These are phyloP conservation scores for Orbilia quercus DNA, from an alignment of 2,329 filamentous ascomycete genomes.

Conservation along the genomic window DNA sequence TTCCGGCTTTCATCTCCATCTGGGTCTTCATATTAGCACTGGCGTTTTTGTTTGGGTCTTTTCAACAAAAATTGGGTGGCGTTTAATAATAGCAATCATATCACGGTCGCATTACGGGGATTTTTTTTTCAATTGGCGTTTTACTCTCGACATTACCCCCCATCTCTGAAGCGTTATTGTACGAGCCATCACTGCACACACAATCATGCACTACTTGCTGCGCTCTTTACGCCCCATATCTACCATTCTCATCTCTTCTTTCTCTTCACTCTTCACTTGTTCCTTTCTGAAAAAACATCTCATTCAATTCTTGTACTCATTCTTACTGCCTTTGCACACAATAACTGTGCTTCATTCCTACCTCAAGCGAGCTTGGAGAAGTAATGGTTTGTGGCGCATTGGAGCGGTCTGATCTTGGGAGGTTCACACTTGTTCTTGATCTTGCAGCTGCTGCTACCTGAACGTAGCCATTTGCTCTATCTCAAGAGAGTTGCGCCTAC, in stretches of 20 bases:
- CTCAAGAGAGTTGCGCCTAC: constrained; percentile 40
- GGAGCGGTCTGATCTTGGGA: constrained; percentile 52
- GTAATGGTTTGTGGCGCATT: constrained; percentile 54
- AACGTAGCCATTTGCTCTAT: constrained; percentile 55
- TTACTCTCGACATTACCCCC: constrained; percentile 26
- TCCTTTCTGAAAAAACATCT: not conserved
- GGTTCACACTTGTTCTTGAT: constrained; percentile 42
- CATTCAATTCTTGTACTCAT: constrained; percentile 5
- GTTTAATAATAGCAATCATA: constrained; percentile 52
- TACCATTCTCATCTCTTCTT: constrained; percentile 9
- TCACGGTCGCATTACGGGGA: constrained; percentile 46
- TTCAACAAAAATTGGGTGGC: constrained; percentile 57
- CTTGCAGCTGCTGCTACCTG: constrained; percentile 56
- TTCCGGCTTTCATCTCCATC: constrained; percentile 27
- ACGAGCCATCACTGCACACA: constrained; percentile 12
- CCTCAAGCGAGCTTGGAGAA: constrained; percentile 48
- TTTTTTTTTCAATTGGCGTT: constrained; percentile 52
- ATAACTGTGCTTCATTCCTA: constrained; percentile 51
- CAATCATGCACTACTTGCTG: not conserved
- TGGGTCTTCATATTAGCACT: constrained; percentile 56
- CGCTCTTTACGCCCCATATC: not conserved
- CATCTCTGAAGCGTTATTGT: constrained; percentile 28
- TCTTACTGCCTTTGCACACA: constrained; percentile 47
- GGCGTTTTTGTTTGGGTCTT: constrained; percentile 53
- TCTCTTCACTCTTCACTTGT: constrained; percentile 7